phyloP scores from a whole-genome alignment of 2,329 filamentous ascomycete species.

The Chaetomiaceae sp. region DNA sequence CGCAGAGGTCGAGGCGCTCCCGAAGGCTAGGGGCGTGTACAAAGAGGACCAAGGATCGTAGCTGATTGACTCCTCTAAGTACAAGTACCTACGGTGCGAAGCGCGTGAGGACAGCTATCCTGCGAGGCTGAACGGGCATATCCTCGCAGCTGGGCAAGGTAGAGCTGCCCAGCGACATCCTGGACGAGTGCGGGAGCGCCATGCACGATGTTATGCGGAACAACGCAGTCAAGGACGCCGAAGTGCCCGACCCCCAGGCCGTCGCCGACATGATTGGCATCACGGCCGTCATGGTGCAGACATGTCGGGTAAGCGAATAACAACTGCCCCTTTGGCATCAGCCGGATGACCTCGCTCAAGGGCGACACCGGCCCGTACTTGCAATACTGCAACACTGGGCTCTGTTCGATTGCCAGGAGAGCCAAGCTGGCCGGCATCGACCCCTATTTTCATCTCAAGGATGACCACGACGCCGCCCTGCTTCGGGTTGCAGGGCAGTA shows the following conservation, averaged over 20 bases:
- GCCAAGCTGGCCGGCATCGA: background rate
- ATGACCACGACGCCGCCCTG: conserved; percentile 51
- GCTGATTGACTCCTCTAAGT: conserved; percentile 65
- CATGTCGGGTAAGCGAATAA: conserved; percentile 59
- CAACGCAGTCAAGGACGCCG: conserved; percentile 32
- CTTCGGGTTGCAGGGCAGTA: conserved; percentile 58
- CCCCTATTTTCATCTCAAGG: conserved; percentile 18
- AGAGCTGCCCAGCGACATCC: conserved; percentile 52
- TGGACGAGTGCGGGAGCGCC: conserved; percentile 55
- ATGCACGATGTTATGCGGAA: conserved; percentile 63
- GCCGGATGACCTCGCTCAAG: conserved; percentile 68
- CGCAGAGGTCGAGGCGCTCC: conserved; percentile 50
- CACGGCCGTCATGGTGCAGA: conserved; percentile 69
- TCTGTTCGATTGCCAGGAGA: conserved; percentile 41
- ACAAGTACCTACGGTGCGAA: conserved; percentile 62
- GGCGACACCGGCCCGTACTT: conserved; percentile 70
- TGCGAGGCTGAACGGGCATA: conserved; percentile 59
- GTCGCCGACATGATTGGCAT: conserved; percentile 64
- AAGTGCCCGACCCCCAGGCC: conserved; percentile 57
- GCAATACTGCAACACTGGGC: conserved; percentile 63
- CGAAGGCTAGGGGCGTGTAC: conserved; percentile 56
- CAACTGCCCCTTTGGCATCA: conserved; percentile 61
- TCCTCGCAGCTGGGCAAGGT: conserved; percentile 43
- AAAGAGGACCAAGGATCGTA: conserved; percentile 62
- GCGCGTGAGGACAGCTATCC: conserved; percentile 62